Conservation (phyloP, 805 yeast genomes). For the Lipomyces sp. region DNA sequence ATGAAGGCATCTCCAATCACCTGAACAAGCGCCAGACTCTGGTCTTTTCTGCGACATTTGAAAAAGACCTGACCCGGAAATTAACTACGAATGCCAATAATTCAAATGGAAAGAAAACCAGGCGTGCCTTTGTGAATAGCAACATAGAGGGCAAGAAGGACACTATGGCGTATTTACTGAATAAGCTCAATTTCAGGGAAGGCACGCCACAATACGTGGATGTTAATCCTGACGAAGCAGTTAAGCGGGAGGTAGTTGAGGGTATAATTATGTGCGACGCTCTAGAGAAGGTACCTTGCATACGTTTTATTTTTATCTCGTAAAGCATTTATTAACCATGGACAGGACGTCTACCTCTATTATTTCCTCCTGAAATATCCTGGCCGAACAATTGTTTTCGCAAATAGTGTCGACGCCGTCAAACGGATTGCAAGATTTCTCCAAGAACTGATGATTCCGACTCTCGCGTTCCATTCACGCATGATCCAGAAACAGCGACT, state of each 20-base stretch:
- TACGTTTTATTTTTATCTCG: not conserved
- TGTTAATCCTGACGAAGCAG: slow-evolving; percentile 81
- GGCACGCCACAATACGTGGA: slow-evolving; percentile 74
- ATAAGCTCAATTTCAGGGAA: slow-evolving; percentile 72
- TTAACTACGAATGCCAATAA: slow-evolving; percentile 53
- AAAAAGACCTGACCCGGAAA: slow-evolving; percentile 78
- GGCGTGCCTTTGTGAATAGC: slow-evolving; percentile 24
- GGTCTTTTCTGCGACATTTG: slow-evolving; percentile 95
- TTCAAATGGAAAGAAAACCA: slow-evolving; percentile 38
- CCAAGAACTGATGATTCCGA: slow-evolving; percentile 65
- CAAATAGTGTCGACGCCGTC: slow-evolving; percentile 94
- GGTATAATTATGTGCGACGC: slow-evolving; percentile 91
- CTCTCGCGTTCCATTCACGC: slow-evolving; percentile 84
- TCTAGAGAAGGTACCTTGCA: slow-evolving; percentile 62
- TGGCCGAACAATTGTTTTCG: slow-evolving; percentile 87
- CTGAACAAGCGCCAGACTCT: slow-evolving; percentile 67
- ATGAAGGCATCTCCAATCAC: slow-evolving; percentile 33
- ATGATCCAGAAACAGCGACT: slow-evolving; percentile 95
- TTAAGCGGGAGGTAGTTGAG: slow-evolving; percentile 76
- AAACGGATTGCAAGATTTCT: slow-evolving; percentile 80
- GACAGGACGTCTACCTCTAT: slow-evolving; percentile 76
- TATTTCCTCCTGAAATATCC: slow-evolving; percentile 86
- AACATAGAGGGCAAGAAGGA: slow-evolving; percentile 51
- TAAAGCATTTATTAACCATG: not conserved
- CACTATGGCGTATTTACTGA: slow-evolving; percentile 65